These are phyloP conservation scores for Monosporozyma aerobia DNA, from an alignment of 805 yeast species.

Conservation along the genomic window DNA sequence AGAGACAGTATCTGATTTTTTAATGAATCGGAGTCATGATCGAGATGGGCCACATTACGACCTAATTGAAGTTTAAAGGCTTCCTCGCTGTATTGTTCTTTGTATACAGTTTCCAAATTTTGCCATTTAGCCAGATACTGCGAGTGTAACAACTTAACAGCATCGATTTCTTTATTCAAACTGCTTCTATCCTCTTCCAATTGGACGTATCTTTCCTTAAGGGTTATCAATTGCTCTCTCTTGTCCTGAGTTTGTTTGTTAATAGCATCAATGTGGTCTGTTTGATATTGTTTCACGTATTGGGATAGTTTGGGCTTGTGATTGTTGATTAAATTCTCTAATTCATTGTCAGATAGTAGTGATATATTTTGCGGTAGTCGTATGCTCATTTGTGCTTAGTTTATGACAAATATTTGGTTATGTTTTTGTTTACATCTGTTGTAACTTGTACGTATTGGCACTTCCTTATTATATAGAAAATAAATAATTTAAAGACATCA, in stretches of 20 bases:
- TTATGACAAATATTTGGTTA: background rate
- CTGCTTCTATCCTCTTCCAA: slow-evolving; percentile 20
- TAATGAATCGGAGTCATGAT: slow-evolving; percentile 14
- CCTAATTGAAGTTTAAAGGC: slow-evolving; percentile 29
- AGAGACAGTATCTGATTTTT: slow-evolving; percentile 6
- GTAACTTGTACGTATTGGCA: background rate
- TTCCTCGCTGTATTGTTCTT: slow-evolving; percentile 32
- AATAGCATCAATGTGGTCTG: slow-evolving; percentile 7
- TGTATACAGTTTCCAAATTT: slow-evolving; percentile 29
- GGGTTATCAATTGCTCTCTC: slow-evolving; percentile 6
- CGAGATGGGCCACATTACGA: slow-evolving; percentile 25
- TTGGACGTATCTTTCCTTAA: slow-evolving; percentile 17
- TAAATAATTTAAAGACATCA: background rate
- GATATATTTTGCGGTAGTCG: slow-evolving; percentile 19
- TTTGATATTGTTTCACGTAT: slow-evolving; percentile 19
- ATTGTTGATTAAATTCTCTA: slow-evolving; percentile 13
- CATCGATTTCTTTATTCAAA: slow-evolving; percentile 21
- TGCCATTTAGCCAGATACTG: slow-evolving; percentile 32
- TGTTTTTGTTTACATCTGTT: background rate
- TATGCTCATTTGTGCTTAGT: background rate
- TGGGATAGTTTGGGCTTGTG: slow-evolving; percentile 12
- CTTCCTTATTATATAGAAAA: background rate
- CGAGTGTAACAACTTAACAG: slow-evolving; percentile 22
- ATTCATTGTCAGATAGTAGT: slow-evolving; percentile 18
- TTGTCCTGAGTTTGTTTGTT: slow-evolving; percentile 6